Base-by-base conservation (phyloP, 805 yeast genomes). In the Metschnikowia kunwiensis region DNA sequence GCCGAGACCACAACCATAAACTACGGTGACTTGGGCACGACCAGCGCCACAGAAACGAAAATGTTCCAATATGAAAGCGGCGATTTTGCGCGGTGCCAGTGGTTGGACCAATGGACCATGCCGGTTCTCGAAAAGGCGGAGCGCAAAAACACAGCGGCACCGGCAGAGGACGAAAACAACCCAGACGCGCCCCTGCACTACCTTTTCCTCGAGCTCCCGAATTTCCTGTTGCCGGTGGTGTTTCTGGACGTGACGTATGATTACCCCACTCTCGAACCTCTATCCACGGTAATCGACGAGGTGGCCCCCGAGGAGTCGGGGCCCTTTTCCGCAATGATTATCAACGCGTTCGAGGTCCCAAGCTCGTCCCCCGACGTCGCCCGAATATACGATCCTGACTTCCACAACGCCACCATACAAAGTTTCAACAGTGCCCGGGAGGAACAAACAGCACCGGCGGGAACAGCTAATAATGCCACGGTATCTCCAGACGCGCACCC, bases 81-180 rank as follows among this genome's bases (percentile, higher is more conserved):
- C 1, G 89, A 84, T 17, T 64, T 77, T 17, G 61, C 72, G 5
- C 58, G 74, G 5, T 58, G 76, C 1, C 77, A 73, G 32, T 89
- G 97, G 97, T 65, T 88, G 7, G 95, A 87, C 51, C 68, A 75
- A 29, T 49, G 84, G 38, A 74, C 82, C 0, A 68, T 80, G 43
- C 67, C 85, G 9, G 65, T 68, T 41, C 68, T 82, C 27, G 79
- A 75, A 46, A 58, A 55, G 32, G 50, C 23, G 10, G 15, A 23
- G 13, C 12, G 18, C 3, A 16, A 20, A 7, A 17, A 11, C 7
- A 11, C 18, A 11, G 17, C 24, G 12, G 18, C 10, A 11, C 7
- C 17, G 12, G 27, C 5, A 7, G 11, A n/a, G 24, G 27, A 22
- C 13, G 17, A 7, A 3, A 9, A 11, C 24, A 9, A 23, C 6